Conservation (phyloP, 441 rosid species). For the Omphalea diandra region DNA sequence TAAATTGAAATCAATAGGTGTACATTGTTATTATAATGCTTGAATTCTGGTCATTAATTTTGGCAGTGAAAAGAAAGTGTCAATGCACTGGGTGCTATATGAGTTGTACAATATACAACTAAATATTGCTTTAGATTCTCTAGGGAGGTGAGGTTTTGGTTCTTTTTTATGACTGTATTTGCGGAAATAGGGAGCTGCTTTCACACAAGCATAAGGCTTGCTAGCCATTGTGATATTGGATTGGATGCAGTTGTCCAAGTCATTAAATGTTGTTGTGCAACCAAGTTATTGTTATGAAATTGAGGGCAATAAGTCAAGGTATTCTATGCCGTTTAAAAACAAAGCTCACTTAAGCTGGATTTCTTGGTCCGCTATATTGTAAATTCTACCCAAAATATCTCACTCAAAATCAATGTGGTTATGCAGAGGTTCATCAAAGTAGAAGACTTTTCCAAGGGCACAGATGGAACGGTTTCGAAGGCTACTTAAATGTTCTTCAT, state of each 20-base stretch:
- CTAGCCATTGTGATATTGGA: not conserved
- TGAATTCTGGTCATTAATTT: not conserved
- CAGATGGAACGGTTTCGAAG: constrained; percentile 11
- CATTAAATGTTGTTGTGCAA: not conserved
- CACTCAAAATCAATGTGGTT: not conserved
- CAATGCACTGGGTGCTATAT: not conserved
- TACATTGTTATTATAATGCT: not conserved
- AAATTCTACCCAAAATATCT: not conserved
- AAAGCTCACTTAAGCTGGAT: not conserved
- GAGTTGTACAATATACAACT: not conserved
- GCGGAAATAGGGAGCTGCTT: not conserved
- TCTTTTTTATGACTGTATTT: not conserved
- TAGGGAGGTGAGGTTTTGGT: too few relatives aligned
- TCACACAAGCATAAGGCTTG: not conserved
- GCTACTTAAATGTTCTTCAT: not conserved
- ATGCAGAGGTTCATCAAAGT: constrained; percentile 17
- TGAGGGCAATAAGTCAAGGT: not conserved
- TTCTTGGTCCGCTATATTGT: not conserved
- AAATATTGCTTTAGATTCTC: not conserved
- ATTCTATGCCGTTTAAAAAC: not conserved
- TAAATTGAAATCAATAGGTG: not conserved
- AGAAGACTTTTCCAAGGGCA: constrained; percentile 7
- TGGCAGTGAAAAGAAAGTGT: not conserved
- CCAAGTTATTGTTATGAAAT: not conserved
- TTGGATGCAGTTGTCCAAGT: not conserved